Base-by-base conservation (phyloP, 192 early-diverging fungal species). In the Ambispora gerdemannii region DNA sequence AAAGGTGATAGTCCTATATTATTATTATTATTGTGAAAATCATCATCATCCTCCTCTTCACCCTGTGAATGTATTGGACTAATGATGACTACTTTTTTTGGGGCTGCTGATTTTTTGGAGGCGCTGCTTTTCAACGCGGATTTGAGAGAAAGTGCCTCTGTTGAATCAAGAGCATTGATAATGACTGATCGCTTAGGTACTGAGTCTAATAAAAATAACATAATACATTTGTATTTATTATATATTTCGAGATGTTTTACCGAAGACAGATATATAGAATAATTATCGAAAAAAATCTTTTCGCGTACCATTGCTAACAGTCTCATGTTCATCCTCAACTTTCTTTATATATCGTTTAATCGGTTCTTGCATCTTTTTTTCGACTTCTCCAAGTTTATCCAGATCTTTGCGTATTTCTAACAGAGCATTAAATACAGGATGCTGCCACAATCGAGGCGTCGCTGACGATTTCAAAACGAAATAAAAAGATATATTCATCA, bases 401-500 rank as follows among this genome's bases (percentile, higher is more conserved):
- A 94, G 78, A n/a, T 91, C 74, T 27, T 85, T 85, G 22, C 86
- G 87, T 63, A 95, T 74, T 60, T 89, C 84, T 20, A 89, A 84
- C n/a, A 97, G 77, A 8, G 84, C 81, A 20, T 87, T 85, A 61
- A 93, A 89, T n/a, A 94, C 91, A 13, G 93, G 95, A 75, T 97
- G 95, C 50, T 86, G 78, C 27, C 83, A 88, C 27, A 92, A 73
- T 51, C 89, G 75, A 38, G 67, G 50, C 52, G 83, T 72, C 76
- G 25, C 60, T 70, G 77, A 81, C 53, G 83, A 80, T 83, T 90
- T 84, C 70, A 93, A 64, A 1, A 84, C 86, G 63, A 97, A 81
- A 72, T 93, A 94, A 68, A 94, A 95, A 4, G 93, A 84, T 67
- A 96, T 83, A 74, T 98, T 98, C 71, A 89, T 92, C 67, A 96